Evolutionary conservation across 1,139 yeast genomes (phyloP).

Genomic region (Arxiozyma bovina): DNA sequence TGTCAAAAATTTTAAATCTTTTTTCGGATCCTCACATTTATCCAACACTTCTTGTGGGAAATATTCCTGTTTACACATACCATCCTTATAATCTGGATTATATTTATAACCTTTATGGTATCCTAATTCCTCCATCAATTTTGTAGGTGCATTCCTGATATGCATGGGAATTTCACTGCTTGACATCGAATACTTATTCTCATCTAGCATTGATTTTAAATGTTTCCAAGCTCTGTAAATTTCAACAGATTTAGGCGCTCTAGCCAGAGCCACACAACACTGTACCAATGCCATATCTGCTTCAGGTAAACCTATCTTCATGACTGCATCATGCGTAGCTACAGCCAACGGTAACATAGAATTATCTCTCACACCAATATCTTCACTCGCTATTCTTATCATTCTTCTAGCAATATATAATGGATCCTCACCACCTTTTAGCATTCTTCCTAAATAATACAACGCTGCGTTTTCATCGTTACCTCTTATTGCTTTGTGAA

Average conservation of each 20-base stretch:
- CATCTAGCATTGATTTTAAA: conserved; percentile 49
- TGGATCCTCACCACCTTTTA: conserved; percentile 90
- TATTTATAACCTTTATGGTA: conserved; percentile 80
- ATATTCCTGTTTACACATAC: conserved; percentile 63
- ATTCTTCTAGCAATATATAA: conserved; percentile 82
- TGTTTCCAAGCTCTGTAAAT: conserved; percentile 70
- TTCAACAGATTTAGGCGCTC: conserved; percentile 78
- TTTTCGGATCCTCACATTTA: conserved; percentile 16
- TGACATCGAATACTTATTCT: conserved; percentile 52
- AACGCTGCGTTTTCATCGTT: conserved; percentile 83
- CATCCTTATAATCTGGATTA: conserved; percentile 70
- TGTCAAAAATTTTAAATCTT: conserved; percentile 30
- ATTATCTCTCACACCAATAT: conserved; percentile 76
- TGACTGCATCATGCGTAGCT: conserved; percentile 78
- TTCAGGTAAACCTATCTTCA: conserved; percentile 94
- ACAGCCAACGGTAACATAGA: conserved; percentile 78
- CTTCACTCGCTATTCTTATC: conserved; percentile 90
- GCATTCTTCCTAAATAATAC: conserved; percentile 78
- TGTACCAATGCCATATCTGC: conserved; percentile 86
- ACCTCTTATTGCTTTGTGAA: conserved; percentile 87
- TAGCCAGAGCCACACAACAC: conserved; percentile 79
- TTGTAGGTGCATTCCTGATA: conserved; percentile 88
- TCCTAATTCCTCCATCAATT: conserved; percentile 78
- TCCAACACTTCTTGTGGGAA: conserved; percentile 46
- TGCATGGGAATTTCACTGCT: conserved; percentile 67